phyloP scores from a whole-genome alignment of 176 grass and related monocot genomes.

The Ensete ventricosum region DNA sequence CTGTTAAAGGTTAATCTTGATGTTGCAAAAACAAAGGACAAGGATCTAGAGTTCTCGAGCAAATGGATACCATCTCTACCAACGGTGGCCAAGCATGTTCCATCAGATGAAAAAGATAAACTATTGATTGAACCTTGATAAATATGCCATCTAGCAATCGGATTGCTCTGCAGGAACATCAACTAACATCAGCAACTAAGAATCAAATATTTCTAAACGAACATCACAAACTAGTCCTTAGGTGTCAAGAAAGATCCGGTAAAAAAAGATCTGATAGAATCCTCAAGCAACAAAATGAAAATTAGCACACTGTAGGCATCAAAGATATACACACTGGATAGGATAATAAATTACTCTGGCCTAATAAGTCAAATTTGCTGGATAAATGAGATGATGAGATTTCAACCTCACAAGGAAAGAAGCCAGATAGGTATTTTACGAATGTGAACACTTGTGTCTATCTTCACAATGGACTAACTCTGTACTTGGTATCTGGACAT shows the following conservation, averaged over 20 bases:
- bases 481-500: background rate
- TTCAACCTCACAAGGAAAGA: background rate
- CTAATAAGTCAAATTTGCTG: background rate
- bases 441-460: background rate
- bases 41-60: slow-evolving; percentile 6
- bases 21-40: background rate
- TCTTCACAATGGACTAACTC: background rate
- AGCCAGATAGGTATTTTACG: background rate
- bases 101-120: slow-evolving; percentile 83
- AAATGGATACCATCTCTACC: slow-evolving; percentile 79
- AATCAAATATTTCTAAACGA: background rate
- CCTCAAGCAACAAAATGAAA: background rate
- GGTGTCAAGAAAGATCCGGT: background rate
- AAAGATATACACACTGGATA: background rate
- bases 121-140: slow-evolving; percentile 85
- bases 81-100: slow-evolving; percentile 73
- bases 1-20: slow-evolving; percentile 3
- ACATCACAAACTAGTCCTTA: background rate
- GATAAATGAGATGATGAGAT: background rate
- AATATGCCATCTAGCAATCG: slow-evolving; percentile 88
- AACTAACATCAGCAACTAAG: slow-evolving; percentile 28
- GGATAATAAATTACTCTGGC: background rate
- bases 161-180: slow-evolving; percentile 66
- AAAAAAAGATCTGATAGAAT: background rate
- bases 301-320: background rate